Conservation (phyloP, 2,329 filamentous ascomycete species). For the Aureobasidium sp. region DNA sequence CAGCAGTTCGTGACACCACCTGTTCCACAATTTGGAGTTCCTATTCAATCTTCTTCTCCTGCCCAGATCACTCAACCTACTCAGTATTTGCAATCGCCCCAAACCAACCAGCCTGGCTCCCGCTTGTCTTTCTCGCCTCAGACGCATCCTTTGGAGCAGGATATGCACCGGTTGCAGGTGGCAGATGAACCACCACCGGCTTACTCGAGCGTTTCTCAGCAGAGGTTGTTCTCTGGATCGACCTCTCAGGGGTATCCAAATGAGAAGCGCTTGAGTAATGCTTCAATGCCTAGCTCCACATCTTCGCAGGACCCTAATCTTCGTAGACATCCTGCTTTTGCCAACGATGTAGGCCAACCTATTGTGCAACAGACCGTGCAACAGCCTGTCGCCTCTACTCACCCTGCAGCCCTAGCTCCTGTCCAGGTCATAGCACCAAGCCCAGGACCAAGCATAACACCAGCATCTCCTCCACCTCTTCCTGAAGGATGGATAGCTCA, state of each 20-base stretch:
- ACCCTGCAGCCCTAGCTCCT: constrained; percentile 36
- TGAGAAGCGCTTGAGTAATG: constrained; percentile 59
- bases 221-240: constrained; percentile 33
- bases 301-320: constrained; percentile 22
- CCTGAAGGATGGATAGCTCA: constrained; percentile 99
- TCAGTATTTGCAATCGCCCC: constrained; percentile 11
- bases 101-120: constrained; percentile 7
- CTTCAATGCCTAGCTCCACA: constrained; percentile 19
- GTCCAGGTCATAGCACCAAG: constrained; percentile 35
- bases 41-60: constrained; percentile 3
- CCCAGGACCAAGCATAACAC: constrained; percentile 46
- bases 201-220: constrained; percentile 66
- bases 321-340: constrained; percentile 76
- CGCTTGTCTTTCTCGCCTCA: constrained; percentile 9
- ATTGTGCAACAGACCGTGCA: constrained; percentile 45
- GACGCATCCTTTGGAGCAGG: constrained; percentile 63
- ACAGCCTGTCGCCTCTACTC: constrained; percentile 38
- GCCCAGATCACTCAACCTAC: background rate
- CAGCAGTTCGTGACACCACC: background rate
- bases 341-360: constrained; percentile 61
- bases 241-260: constrained; percentile 58
- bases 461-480: constrained; percentile 80
- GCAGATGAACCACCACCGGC: constrained; percentile 86
- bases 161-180: constrained; percentile 75
- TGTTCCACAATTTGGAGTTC: constrained; percentile 37